Evolutionary conservation across 176 grass and related monocot species (phyloP), one percentile per base, ranked within the genome.

Genomic region (Lolium rigidum): DNA sequence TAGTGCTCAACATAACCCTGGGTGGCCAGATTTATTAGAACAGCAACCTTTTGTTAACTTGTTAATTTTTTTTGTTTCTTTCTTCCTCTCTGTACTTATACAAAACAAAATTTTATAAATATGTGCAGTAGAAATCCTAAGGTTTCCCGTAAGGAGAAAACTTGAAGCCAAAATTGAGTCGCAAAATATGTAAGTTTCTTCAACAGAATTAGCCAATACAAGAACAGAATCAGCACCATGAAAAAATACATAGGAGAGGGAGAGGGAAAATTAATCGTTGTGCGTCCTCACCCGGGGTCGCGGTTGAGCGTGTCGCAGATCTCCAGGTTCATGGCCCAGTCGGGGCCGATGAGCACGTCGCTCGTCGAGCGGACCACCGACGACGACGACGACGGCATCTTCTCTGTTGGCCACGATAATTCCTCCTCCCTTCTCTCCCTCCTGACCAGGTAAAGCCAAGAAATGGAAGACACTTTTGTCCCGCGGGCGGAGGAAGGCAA

Each of bases 311-410:
- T 50, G 82, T 99, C 97, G 67, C 97, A 99, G 87, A 99, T 94
- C 88, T 99, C 97, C 74, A 99, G 69, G 88, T 99, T 99, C 39
- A 90, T 81, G 66, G 93, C 77, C 97, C 90, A 96, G 88, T 96
- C 94, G 13, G 97, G 90, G 21, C 92, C 93, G 83, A 98, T 90
- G 80, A 94, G 90, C 88, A 85, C 79, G 46, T 89, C 79, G 87
- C 90, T 95, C 83, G 95, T 98, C 46, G 95, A 91, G 28, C 89
- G 86, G 70, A 73, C 21, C 22, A 52, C 89, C 73, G 90, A 41
- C 16, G 37, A 63, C 73, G 90, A 41, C 16, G 37, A 63, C 18
- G 90, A 78, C 72, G 82, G 67, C 93, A 92, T 92, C 90, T 61
- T 76, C 59, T 60, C 80, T 37, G 52, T 50, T 47, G 39, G 3